A percentile compares a stretch with the other conserved stretches of the same genome.
Evolutionary conservation across 2,329 filamentous ascomycete genomes (phyloP).

Genomic region (Bimuria novae-zelandiae): DNA sequence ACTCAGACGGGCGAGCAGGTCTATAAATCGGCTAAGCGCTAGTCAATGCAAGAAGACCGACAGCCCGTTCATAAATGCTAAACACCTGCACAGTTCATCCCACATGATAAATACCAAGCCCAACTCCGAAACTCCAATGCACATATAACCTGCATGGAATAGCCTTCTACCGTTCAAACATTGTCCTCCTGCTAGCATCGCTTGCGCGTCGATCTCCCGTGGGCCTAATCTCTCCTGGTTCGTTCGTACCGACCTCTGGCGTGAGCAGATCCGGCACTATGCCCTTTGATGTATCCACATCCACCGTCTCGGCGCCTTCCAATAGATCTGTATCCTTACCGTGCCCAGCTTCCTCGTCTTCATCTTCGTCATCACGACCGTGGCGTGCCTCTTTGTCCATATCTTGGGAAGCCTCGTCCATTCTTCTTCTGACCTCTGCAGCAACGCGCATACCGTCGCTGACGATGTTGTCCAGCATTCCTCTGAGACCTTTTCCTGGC

Average conservation of each 20-base stretch:
- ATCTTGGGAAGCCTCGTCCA: constrained; percentile 95
- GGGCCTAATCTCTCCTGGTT: constrained; percentile 31
- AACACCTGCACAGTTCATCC: constrained; percentile 5
- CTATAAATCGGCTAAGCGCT: not conserved
- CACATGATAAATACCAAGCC: too few relatives aligned
- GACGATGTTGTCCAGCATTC: constrained; percentile 96
- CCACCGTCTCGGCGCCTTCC: constrained; percentile 55
- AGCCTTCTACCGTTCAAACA: constrained; percentile 42
- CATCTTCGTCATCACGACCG: constrained; percentile 61
- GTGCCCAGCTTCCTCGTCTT: constrained; percentile 62
- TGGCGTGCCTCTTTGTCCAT: constrained; percentile 76
- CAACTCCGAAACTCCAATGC: constrained; percentile 13
- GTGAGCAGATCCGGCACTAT: constrained; percentile 16
- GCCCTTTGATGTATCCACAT: constrained; percentile 40
- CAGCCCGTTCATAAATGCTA: not conserved
- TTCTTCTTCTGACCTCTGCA: constrained; percentile 84
- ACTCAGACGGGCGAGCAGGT: not conserved
- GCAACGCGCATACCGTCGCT: constrained; percentile 97
- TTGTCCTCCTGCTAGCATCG: constrained; percentile 41
- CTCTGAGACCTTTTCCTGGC: constrained; percentile 76
- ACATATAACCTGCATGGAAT: not conserved
- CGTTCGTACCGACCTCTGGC: constrained; percentile 17
- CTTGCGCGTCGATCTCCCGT: constrained; percentile 36
- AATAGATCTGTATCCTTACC: constrained; percentile 52
- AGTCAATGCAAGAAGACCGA: not conserved